Conservation (phyloP, 2,329 filamentous ascomycete species). For the Talaromyces sp. region DNA sequence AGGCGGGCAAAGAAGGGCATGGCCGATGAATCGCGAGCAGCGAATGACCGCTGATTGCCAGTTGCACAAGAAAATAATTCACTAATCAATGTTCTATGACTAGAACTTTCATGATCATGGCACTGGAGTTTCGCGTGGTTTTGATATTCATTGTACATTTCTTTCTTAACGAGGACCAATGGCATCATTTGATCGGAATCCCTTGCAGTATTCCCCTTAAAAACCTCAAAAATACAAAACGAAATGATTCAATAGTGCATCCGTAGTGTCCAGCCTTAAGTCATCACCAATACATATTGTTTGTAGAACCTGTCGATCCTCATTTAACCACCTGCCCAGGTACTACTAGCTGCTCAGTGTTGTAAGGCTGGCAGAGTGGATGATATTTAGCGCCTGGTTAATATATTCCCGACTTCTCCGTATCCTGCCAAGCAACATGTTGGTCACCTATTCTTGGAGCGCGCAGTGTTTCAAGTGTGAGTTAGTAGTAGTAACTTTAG, state of each 20-base stretch:
- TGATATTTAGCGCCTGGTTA: neutral
- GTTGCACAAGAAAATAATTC: constrained; percentile 12
- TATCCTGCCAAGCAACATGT: constrained; percentile 8
- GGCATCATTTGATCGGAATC: neutral
- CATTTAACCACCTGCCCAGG: neutral
- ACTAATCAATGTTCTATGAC: constrained; percentile 21
- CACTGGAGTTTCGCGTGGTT: constrained; percentile 18
- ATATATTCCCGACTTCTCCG: constrained; percentile 15
- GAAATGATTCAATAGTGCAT: neutral
- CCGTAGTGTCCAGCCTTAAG: too few relatives aligned
- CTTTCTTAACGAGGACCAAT: neutral
- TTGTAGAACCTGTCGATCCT: neutral
- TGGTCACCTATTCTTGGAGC: constrained; percentile 17
- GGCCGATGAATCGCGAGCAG: constrained; percentile 78
- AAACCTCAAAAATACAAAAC: neutral
- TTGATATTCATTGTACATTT: neutral
- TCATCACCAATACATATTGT: too few relatives aligned
- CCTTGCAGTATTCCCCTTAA: neutral
- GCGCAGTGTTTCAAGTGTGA: constrained; percentile 11
- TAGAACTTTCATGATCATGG: constrained; percentile 27
- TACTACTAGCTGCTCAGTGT: too few relatives aligned
- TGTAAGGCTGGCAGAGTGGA: neutral
- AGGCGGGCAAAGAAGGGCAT: constrained; percentile 64
- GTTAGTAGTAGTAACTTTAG: neutral
- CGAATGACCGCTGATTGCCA: constrained; percentile 73